Percentiles rank a stretch among this genome's conserved stretches.
phyloP scores from a whole-genome alignment of 1,284 basidiomycete genomes.

The Cutaneotrichosporon sp. region DNA sequence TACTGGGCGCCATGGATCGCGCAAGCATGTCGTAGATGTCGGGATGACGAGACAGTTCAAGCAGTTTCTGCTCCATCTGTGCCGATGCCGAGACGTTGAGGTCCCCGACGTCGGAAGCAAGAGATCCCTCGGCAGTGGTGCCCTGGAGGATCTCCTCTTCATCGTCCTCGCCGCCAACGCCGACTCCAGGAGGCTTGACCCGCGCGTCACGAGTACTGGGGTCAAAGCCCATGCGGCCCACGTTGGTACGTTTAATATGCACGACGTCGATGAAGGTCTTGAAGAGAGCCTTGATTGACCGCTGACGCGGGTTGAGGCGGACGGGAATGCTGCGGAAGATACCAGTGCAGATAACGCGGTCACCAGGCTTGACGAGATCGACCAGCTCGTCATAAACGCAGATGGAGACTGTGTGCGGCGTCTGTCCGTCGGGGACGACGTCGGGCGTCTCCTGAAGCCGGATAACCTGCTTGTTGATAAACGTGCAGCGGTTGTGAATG shows the following conservation, averaged over 20 bases:
- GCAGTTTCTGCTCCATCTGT: constrained; percentile 56
- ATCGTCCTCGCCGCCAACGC: constrained; percentile 78
- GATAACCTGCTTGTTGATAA: constrained; percentile 91
- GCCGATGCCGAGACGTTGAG: constrained; percentile 49
- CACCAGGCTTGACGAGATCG: constrained; percentile 89
- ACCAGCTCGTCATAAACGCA: constrained; percentile 97
- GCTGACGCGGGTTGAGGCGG: constrained; percentile 83
- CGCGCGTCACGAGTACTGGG: constrained; percentile 63
- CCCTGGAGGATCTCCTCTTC: constrained; percentile 53
- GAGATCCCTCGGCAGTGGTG: constrained; percentile 29
- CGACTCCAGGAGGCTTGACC: constrained; percentile 60
- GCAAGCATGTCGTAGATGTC: constrained; percentile 87
- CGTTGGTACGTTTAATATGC: constrained; percentile 73
- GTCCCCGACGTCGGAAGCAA: constrained; percentile 44
- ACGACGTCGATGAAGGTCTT: constrained; percentile 94
- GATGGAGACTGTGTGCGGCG: constrained; percentile 91
- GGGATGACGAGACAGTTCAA: constrained; percentile 46
- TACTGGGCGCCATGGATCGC: constrained; percentile 82
- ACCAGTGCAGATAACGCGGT: constrained; percentile 83
- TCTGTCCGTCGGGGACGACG: constrained; percentile 95
- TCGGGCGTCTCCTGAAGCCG: constrained; percentile 96
- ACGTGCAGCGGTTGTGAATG: constrained; percentile 94
- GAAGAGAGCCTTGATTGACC: constrained; percentile 90
- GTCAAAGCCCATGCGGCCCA: constrained; percentile 70
- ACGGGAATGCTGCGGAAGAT: constrained; percentile 94